phyloP scores from a whole-genome alignment of 1,284 basidiomycete species.

The Cutaneotrichosporon dermatis region DNA sequence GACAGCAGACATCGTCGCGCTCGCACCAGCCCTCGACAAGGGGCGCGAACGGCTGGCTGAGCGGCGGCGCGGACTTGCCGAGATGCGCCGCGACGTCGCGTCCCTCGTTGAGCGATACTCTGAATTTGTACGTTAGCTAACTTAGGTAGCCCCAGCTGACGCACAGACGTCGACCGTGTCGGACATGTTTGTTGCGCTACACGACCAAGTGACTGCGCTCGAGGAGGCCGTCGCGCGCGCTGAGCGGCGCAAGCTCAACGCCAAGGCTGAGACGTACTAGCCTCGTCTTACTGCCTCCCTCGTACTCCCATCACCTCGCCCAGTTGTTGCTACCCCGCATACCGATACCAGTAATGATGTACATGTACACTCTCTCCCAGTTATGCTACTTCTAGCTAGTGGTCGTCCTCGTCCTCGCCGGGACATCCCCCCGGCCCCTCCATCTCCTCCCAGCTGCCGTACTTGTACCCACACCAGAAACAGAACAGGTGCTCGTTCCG shows the following conservation, averaged over 20 bases:
- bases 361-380: not conserved
- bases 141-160: conserved; percentile 14
- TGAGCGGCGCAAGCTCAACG: conserved; percentile 30
- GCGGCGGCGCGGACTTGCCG: conserved; percentile 17
- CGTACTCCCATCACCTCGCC: no score
- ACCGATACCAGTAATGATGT: not conserved
- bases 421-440: conserved; percentile 47
- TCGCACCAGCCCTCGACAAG: conserved; percentile 21
- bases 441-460: conserved; percentile 43
- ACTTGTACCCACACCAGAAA: conserved; percentile 46
- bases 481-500: conserved; percentile 46
- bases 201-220: conserved; percentile 33
- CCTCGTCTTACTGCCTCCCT: no score
- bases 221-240: conserved; percentile 32
- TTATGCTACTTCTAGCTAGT: conserved; percentile 18
- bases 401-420: conserved; percentile 48
- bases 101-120: conserved; percentile 32
- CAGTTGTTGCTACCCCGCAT: not conserved
- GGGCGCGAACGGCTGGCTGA: conserved; percentile 11
- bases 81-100: conserved; percentile 23
- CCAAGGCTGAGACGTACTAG: conserved; percentile 31
- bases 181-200: conserved; percentile 41
- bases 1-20: conserved; percentile 28
- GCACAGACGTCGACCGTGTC: conserved; percentile 38
- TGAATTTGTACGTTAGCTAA: conserved; percentile 27